Base-by-base conservation (phyloP, 2,329 filamentous ascomycete species). In the Ilyonectria sp. region DNA sequence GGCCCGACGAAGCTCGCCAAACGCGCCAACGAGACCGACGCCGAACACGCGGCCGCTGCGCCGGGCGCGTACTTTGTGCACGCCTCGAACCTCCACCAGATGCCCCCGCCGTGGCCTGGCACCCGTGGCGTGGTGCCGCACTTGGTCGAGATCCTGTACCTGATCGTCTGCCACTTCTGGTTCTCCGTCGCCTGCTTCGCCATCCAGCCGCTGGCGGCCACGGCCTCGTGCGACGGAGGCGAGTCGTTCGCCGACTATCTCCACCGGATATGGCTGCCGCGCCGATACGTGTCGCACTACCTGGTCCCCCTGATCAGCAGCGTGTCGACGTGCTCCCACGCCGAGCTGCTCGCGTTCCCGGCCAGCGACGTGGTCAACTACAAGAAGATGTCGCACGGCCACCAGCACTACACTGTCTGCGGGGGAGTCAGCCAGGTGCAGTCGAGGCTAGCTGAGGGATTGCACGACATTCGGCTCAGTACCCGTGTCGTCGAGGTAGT, bases 311-410 rank as follows among this genome's bases (percentile, higher is more conserved):
- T 89, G 6, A 81, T 90, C 44, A 85, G 86, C 56, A 83, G 83
- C 65, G 85, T 89, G 7, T 83, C 84, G 4, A 90, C 87, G 1
- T 90, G 87, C 70, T 82, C 86, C 0, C 87, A 89, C 60, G 77
- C 80, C 2, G 81, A 83, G 33, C 75, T 89, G 2, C 77, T 89
- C 1, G 75, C 77, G 0, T 89, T 87, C 29, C 87, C 87, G 0
- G 88, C 87, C 1, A 82, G 80, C 50, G 87, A 90, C 60, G 63
- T 89, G 5, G 80, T 85, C 23, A 82, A 81, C 13, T 89, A 89
- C 74, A 86, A 87, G 71, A 81, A 79, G 49, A 76, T 76, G 17
- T 84, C 85, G 1, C 79, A 85, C 44, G 78, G 83, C 1, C 80
- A 82, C n/a, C 81, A 84, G 29, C 86, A 89, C 68, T 88, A 85